Evolutionary conservation across 495 filamentous ascomycete species (phyloP).

Genomic region (Entonaema liquescens): DNA sequence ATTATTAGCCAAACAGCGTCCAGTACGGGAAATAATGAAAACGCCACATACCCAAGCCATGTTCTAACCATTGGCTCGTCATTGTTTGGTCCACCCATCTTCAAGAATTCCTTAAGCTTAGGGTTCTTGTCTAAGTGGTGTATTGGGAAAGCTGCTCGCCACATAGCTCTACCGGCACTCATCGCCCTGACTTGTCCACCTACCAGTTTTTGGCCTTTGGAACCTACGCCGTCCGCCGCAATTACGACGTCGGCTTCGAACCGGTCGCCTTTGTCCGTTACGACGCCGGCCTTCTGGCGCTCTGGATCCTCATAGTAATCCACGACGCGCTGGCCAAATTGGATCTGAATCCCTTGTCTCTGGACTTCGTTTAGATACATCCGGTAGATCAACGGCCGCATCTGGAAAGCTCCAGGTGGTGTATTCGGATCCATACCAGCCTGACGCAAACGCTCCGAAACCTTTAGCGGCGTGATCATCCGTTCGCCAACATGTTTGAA

Average conservation of each 20-base stretch:
- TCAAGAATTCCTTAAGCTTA: constrained; percentile 55
- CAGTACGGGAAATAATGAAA: not conserved
- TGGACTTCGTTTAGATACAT: constrained; percentile 64
- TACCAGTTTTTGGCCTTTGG: constrained; percentile 59
- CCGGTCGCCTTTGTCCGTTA: constrained; percentile 57
- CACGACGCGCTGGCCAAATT: constrained; percentile 61
- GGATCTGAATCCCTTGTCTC: constrained; percentile 58
- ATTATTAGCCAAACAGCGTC: constrained; percentile 13
- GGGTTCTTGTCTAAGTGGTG: constrained; percentile 53
- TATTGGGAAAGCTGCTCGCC: constrained; percentile 57
- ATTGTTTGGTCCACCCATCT: constrained; percentile 49
- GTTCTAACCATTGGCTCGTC: constrained; percentile 53
- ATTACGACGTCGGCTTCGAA: constrained; percentile 66
- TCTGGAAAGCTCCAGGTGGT: constrained; percentile 54
- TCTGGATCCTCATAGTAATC: constrained; percentile 60
- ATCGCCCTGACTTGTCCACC: constrained; percentile 60
- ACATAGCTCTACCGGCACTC: constrained; percentile 62
- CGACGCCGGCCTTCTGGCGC: constrained; percentile 52
- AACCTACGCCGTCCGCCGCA: constrained; percentile 67
- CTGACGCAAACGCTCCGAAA: constrained; percentile 52
- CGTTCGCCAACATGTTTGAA: constrained; percentile 62
- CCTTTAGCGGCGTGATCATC: constrained; percentile 52
- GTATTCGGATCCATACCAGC: constrained; percentile 49
- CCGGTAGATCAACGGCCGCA: constrained; percentile 63
- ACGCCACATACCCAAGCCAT: constrained; percentile 51